Evolutionary conservation across 2,329 filamentous ascomycete genomes (phyloP), one percentile per base, ranked within the genome.

Genomic region (Magnaporthiopsis rhizophila): DNA sequence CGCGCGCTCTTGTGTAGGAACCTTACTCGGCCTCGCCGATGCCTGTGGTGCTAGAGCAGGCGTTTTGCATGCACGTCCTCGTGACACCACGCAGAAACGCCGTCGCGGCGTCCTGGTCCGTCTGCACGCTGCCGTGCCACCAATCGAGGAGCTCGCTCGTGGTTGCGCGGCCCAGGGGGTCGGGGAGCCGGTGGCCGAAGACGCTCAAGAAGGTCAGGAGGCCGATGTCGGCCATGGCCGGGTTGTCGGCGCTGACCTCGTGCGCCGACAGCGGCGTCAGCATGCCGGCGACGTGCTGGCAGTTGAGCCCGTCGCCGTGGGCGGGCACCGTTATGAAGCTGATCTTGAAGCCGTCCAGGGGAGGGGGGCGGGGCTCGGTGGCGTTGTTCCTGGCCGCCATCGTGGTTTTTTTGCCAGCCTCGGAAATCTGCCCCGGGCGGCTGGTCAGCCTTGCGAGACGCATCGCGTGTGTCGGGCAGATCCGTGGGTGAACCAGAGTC

Each of bases 21-120:
- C n/a, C n/a, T n/a, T 15, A 38, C 36, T 63, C 36, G 36, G 61
- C 64, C 24, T 36, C 63, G 45, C 63, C 63, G 24, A 24, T 64
- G 63, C 63, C 59, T 24, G 59, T 64, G 58, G 63, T 64, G 26
- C n/a, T 64, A 34, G 63, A 58, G 57, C 57, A 58, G n/a, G 57
- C 57, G 57, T 32, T 15, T 24, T 15, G 57, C 57, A 58, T 58
- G 57, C 57, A 58, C 12, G 28, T 15, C 24, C 12, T 28, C 1
- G 57, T 32, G 57, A 58, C 26, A 26, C 57, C 4, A 12, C 28
- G 24, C 24, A 58, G 18, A 2, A 58, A 28, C 6, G 57, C 57
- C 24, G 57, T 30, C n/a, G 57, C 24, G 8, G 57, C 57, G 24
- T 26, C 57, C 28, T 24, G 57, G 57, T 58, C 57, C 24, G 57